Conservation (phyloP, 169 alveolate genomes). For the Eimeria maxima region DNA sequence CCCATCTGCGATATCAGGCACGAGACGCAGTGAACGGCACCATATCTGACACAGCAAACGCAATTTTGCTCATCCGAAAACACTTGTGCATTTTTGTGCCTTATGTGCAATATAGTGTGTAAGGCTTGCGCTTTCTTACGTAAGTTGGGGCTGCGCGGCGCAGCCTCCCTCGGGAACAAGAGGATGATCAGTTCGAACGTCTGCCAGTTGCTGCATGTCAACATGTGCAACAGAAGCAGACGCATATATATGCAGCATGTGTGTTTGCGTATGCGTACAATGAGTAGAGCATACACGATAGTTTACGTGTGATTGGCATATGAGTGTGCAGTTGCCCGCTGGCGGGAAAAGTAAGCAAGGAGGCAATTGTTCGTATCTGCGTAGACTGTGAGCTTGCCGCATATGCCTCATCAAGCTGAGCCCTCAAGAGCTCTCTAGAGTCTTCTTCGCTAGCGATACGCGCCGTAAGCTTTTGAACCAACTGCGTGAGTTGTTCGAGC, state of each 20-base stretch:
- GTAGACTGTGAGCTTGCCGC: conserved; percentile 18
- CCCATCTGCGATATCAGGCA: conserved; percentile 1
- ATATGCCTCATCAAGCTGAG: conserved; percentile 79
- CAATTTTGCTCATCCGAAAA: neutral
- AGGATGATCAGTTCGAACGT: conserved; percentile 47
- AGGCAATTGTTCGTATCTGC: neutral
- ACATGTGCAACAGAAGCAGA: neutral
- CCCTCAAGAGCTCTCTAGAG: conserved; percentile 48
- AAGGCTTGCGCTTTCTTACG: neutral
- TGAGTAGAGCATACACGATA: neutral
- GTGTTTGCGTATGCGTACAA: neutral
- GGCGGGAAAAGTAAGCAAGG: neutral
- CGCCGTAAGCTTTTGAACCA: conserved; percentile 65
- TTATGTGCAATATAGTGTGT: neutral
- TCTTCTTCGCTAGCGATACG: conserved; percentile 75
- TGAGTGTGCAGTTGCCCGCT: neutral
- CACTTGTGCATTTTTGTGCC: neutral
- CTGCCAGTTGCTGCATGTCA: conserved; percentile 66
- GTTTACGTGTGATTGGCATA: neutral
- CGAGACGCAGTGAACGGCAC: neutral
- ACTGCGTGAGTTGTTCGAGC: conserved; percentile 76
- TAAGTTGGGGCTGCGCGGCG: neutral
- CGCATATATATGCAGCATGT: neutral
- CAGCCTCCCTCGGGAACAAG: neutral
- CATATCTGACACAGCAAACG: neutral